Evolutionary conservation across 306 rosid species (phyloP), one percentile per base, ranked within the genome.

Genomic region (Trifolium subterraneum): DNA sequence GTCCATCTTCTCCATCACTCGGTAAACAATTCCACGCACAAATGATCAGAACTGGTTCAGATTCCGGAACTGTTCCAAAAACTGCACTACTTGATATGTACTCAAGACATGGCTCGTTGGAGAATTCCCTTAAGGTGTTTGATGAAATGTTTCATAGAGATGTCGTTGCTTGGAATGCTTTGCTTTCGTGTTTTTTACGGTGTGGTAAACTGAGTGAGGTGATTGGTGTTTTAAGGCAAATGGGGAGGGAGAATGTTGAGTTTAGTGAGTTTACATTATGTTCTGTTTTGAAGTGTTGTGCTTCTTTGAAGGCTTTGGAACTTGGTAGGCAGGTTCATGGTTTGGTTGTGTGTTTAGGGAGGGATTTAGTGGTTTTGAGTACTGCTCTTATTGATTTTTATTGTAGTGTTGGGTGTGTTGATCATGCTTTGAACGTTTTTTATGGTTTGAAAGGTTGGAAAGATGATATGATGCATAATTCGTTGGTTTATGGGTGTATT

Each of bases 241-340:
- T 85, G 97, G 84, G 77, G 77, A 80, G 58, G 64, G 86, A 82
- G 54, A 70, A 76, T 51, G 81, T 89, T 61, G 87, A 73, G 54
- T 36, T 72, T 1, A 83, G 82, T 22, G 90, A 81, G 81, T 83
- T 91, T 66, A 88, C 96, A 0, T 50, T 85, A 81, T 90, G 96
- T 77, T 87, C 93, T 1, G 79, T 79, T 76, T 85, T 90, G 68
- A 85, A 90, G 79, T 77, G 79, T 54, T 88, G 93, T 70, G 82
- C 89, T 61, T 80, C 81, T 52, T 73, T 87, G 69, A 84, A 84
- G 83, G 84, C 84, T 2, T 69, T 82, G 79, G 79, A 73, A 62
- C 83, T 76, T 29, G 91, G 88, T 23, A 81, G 81, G 79, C 95
- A 91, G 77, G 88, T 80, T 81, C 94, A 87, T 80, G 97, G 93